These are phyloP conservation scores for Closterium sp. DNA, from an alignment of 139 green algal genomes.

Conservation along the genomic window DNA sequence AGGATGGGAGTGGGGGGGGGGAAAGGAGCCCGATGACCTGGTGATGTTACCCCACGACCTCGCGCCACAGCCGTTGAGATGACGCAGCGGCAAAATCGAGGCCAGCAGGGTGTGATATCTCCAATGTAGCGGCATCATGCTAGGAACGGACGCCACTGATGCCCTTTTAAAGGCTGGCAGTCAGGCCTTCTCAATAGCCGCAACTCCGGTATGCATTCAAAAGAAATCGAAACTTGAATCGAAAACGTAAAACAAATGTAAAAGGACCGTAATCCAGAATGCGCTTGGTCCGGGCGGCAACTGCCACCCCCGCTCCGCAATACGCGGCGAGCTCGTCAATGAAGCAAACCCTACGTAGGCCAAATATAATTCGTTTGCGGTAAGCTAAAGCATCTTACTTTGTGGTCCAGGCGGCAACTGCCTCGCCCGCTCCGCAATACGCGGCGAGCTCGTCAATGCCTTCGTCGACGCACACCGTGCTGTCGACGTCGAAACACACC, in stretches of 20 bases:
- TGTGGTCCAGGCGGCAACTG: slow-evolving; percentile 80
- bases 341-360: no score
- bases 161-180: background rate
- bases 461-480: slow-evolving; percentile 92
- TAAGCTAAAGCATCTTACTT: slow-evolving; percentile 16
- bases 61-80: background rate
- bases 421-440: slow-evolving; percentile 82
- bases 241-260: no score
- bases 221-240: background rate
- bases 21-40: background rate
- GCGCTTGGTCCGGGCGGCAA: slow-evolving; percentile 82
- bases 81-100: background rate
- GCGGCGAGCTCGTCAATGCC: slow-evolving; percentile 95
- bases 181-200: background rate
- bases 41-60: background rate
- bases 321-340: slow-evolving; percentile 95
- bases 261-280: no score
- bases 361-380: no score
- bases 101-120: background rate
- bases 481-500: slow-evolving; percentile 96
- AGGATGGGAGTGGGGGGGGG: slow-evolving; percentile 15
- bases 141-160: background rate
- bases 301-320: slow-evolving; percentile 81
- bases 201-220: background rate
- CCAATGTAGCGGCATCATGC: background rate